Percentiles rank a stretch among this genome's conserved stretches.
Conservation (phyloP, 331 rosid species). For the Malus hybrid region DNA sequence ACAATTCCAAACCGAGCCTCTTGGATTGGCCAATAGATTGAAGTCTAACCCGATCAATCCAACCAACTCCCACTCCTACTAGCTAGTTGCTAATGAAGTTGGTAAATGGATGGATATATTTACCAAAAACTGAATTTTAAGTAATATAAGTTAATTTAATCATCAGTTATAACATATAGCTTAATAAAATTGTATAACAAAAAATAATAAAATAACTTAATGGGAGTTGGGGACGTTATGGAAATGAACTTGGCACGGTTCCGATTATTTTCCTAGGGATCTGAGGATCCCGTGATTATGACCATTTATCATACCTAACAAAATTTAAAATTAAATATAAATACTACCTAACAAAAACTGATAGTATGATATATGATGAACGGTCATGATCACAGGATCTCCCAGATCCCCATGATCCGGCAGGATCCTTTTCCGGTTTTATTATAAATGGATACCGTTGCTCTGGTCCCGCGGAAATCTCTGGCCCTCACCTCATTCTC, state of each 20-base stretch:
- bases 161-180: not conserved
- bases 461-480: conserved; percentile 2
- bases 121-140: too few relatives aligned
- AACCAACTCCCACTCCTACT: too few relatives aligned
- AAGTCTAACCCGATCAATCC: too few relatives aligned
- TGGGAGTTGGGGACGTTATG: not conserved
- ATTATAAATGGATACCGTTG: conserved; percentile 1
- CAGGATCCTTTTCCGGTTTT: not conserved
- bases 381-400: too few relatives aligned
- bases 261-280: too few relatives aligned
- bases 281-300: too few relatives aligned
- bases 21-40: too few relatives aligned
- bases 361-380: too few relatives aligned
- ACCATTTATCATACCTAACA: too few relatives aligned
- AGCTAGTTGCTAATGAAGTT: not conserved
- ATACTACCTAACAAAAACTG: too few relatives aligned
- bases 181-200: not conserved
- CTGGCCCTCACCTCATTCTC: not conserved
- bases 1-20: too few relatives aligned
- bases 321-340: too few relatives aligned
- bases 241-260: not conserved
- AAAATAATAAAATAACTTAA: not conserved
- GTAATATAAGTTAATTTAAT: not conserved
- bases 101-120: not conserved
- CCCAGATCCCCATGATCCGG: not conserved